Evolutionary conservation across 1,284 basidiomycete genomes (phyloP).

Genomic region (Pseudozyma sp.): DNA sequence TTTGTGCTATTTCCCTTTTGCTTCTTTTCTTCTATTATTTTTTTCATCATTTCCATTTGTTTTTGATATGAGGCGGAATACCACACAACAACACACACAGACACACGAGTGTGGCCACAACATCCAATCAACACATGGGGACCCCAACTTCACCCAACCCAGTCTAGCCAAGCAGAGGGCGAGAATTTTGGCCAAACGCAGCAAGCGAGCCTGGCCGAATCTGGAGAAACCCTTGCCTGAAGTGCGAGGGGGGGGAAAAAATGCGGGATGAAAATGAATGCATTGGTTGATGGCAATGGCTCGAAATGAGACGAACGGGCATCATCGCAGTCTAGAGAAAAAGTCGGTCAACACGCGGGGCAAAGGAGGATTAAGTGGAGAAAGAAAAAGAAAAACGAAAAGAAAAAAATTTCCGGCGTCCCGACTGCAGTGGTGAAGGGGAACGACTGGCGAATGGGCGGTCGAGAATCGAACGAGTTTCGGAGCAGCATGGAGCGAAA

Average conservation of each 20-base stretch:
- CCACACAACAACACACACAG: no score
- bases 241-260: background rate
- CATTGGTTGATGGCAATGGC: conserved; percentile 7
- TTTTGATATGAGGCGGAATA: no score
- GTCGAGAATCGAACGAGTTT: conserved; percentile 18
- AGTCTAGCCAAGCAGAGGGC: background rate
- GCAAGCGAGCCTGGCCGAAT: conserved; percentile 12
- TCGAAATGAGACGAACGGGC: no score
- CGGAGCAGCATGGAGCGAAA: conserved; percentile 1
- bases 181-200: no score
- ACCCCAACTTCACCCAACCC: conserved; percentile 13
- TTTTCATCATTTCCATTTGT: no score
- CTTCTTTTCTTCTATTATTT: no score
- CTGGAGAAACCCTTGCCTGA: conserved; percentile 20
- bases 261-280: background rate
- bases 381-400: background rate
- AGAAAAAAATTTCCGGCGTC: conserved; percentile 2
- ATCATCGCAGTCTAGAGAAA: background rate
- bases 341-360: conserved; percentile 12
- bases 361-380: background rate
- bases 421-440: background rate
- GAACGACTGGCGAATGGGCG: background rate
- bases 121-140: conserved; percentile 39
- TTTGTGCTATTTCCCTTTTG: no score
- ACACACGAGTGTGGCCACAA: background rate